Conservation (phyloP, 176 grass and related monocot species). For the Oryza officinalis region DNA sequence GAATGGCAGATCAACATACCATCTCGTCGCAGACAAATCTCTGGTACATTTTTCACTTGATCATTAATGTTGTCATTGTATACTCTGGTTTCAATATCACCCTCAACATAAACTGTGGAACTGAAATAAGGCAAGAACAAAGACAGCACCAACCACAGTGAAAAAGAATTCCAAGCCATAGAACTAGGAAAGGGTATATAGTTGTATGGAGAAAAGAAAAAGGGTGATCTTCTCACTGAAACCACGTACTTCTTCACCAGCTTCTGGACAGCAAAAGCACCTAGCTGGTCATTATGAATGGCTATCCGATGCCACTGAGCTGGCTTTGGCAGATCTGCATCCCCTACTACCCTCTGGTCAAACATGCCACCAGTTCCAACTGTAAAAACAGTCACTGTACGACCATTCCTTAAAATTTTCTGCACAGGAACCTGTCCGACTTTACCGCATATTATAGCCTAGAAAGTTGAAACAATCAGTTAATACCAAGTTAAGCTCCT, state of each 20-base stretch:
- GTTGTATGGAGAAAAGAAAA: slow-evolving; percentile 27
- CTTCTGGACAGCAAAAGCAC: slow-evolving; percentile 78
- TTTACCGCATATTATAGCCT: slow-evolving; percentile 95
- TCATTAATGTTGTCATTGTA: slow-evolving; percentile 80
- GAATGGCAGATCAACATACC: slow-evolving; percentile 49
- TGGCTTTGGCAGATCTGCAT: slow-evolving; percentile 63
- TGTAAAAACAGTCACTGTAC: slow-evolving; percentile 80
- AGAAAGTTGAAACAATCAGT: slow-evolving; percentile 33
- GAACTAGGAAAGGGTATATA: neutral
- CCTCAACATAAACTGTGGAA: slow-evolving; percentile 86
- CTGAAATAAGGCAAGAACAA: slow-evolving; percentile 47
- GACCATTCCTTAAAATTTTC: slow-evolving; percentile 87
- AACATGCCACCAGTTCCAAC: slow-evolving; percentile 95
- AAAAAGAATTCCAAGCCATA: slow-evolving; percentile 17
- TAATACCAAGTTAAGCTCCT: slow-evolving; percentile 2
- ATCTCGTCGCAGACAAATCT: slow-evolving; percentile 76
- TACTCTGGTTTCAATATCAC: slow-evolving; percentile 94
- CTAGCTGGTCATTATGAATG: slow-evolving; percentile 65
- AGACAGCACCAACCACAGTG: neutral
- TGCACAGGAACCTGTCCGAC: slow-evolving; percentile 83
- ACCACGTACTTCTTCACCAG: slow-evolving; percentile 84
- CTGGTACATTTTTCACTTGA: slow-evolving; percentile 84
- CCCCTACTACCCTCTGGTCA: slow-evolving; percentile 75
- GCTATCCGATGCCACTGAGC: slow-evolving; percentile 92
- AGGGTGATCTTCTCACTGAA: neutral